Percentiles rank a stretch among this genome's conserved stretches.
phyloP scores from a whole-genome alignment of 2,329 filamentous ascomycete genomes.

The Colletotrichum sublineola region DNA sequence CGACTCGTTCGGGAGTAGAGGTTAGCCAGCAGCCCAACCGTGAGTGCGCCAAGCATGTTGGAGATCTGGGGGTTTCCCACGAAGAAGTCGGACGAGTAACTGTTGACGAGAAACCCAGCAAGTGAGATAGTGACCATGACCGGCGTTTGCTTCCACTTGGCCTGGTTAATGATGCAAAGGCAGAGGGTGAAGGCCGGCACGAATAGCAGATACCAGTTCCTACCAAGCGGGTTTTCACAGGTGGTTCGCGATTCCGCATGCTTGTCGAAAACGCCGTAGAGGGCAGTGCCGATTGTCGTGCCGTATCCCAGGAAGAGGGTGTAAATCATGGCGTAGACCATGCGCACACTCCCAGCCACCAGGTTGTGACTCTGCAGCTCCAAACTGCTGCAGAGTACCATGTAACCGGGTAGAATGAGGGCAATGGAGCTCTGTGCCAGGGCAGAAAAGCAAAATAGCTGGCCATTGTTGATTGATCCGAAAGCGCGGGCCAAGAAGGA shows the following conservation, averaged over 20 bases:
- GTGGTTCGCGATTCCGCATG: slow-evolving; percentile 58
- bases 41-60: slow-evolving; percentile 82
- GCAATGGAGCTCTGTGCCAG: slow-evolving; percentile 81
- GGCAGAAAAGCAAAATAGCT: slow-evolving; percentile 78
- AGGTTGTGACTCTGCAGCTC: slow-evolving; percentile 76
- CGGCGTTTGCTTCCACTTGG: slow-evolving; percentile 82
- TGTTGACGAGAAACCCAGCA: slow-evolving; percentile 81
- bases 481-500: slow-evolving; percentile 78
- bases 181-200: slow-evolving; percentile 78
- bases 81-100: slow-evolving; percentile 77
- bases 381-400: slow-evolving; percentile 67
- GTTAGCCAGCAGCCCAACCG: slow-evolving; percentile 83
- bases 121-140: slow-evolving; percentile 82
- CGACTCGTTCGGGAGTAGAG: slow-evolving; percentile 79
- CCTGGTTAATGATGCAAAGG: slow-evolving; percentile 83
- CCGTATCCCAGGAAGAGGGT: slow-evolving; percentile 76
- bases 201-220: slow-evolving; percentile 67
- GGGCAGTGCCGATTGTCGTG: slow-evolving; percentile 71
- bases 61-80: slow-evolving; percentile 79
- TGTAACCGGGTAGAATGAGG: slow-evolving; percentile 75
- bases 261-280: slow-evolving; percentile 69
- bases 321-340: slow-evolving; percentile 79
- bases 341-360: slow-evolving; percentile 75
- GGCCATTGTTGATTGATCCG: slow-evolving; percentile 71
- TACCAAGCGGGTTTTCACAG: slow-evolving; percentile 57